A percentile compares a stretch with the other conserved stretches of the same genome.
Conservation (phyloP, 495 filamentous ascomycete species). For the Aspergillus bridgeri region DNA sequence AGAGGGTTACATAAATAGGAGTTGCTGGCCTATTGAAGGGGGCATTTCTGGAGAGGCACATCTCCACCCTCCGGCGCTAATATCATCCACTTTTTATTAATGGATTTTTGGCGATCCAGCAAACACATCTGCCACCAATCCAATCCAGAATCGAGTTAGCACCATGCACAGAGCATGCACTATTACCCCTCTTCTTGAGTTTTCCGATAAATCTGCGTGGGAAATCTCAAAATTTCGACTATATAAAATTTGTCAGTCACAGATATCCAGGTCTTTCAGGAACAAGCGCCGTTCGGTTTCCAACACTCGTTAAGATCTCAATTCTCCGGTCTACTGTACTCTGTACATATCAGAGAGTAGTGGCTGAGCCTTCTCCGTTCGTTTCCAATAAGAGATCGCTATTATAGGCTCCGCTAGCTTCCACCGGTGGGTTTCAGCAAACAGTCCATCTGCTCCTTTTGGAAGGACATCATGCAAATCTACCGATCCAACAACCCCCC, state of each 20-base stretch:
- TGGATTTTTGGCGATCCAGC: not conserved
- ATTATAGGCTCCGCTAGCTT: not conserved
- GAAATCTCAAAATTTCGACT: no score
- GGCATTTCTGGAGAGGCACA: not conserved
- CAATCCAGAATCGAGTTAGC: not conserved
- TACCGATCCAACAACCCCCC: not conserved
- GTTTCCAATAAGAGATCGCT: not conserved
- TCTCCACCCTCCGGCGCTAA: not conserved
- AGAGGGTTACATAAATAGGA: not conserved
- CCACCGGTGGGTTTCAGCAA: constrained; percentile 2
- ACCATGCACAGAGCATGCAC: not conserved
- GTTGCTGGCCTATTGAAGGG: not conserved
- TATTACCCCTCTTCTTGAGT: not conserved
- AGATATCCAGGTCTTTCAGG: not conserved
- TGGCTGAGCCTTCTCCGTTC: not conserved
- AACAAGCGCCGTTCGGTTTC: no score
- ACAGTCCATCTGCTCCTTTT: not conserved
- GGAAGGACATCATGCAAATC: not conserved
- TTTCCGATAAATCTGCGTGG: not conserved
- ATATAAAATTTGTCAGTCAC: not conserved
- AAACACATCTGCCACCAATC: no score
- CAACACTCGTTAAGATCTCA: not conserved
- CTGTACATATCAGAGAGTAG: no score
- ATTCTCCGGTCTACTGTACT: not conserved
- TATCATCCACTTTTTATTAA: not conserved